Evolutionary conservation across 768 basidiomycete genomes (phyloP).

Genomic region (Erythrobasidium yunnanense): DNA sequence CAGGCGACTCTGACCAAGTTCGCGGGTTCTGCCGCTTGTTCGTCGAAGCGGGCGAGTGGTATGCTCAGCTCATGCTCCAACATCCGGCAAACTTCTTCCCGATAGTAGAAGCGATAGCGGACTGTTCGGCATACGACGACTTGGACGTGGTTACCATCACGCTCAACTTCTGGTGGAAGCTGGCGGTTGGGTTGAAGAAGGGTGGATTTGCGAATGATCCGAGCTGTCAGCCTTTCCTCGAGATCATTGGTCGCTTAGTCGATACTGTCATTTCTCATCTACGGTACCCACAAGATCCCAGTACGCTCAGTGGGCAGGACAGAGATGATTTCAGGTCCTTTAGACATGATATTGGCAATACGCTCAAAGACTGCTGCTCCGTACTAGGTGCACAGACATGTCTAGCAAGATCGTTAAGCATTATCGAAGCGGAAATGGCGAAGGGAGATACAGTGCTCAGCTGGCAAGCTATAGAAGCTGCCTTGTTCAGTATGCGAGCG

Average conservation of each 20-base stretch:
- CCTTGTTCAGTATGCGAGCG: conserved; percentile 90
- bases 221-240: conserved; percentile 54
- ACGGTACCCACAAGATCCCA: conserved; percentile 69
- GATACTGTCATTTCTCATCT: conserved; percentile 76
- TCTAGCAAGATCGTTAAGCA: conserved; percentile 64
- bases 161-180: conserved; percentile 95
- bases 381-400: conserved; percentile 81
- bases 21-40: conserved; percentile 82
- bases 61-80: conserved; percentile 72
- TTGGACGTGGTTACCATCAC: conserved; percentile 95
- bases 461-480: conserved; percentile 97
- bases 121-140: conserved; percentile 82
- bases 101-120: conserved; percentile 83
- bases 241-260: conserved; percentile 76
- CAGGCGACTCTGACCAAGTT: conserved; percentile 76
- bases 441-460: conserved; percentile 47
- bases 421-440: conserved; percentile 63
- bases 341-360: conserved; percentile 97
- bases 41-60: conserved; percentile 94
- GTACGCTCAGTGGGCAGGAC: conserved; percentile 62
- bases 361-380: conserved; percentile 93
- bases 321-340: conserved; percentile 87
- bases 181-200: conserved; percentile 80
- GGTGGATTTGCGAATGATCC: conserved; percentile 51
- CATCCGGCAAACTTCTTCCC: conserved; percentile 90